Evolutionary conservation across 2,329 filamentous ascomycete genomes (phyloP).

Genomic region (Paraphaeosphaeria minitans): DNA sequence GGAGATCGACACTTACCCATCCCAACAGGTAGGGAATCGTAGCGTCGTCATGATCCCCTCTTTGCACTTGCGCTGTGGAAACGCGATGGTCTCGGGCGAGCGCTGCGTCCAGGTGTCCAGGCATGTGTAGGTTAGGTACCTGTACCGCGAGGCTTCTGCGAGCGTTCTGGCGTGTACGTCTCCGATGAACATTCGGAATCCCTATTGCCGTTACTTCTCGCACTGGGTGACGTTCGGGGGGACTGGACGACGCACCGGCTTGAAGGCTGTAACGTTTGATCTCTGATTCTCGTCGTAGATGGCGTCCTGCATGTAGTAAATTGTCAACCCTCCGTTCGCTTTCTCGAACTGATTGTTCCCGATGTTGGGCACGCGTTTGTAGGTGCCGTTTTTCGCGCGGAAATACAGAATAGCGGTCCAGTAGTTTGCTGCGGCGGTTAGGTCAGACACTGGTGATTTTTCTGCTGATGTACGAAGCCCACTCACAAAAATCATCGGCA

Average conservation of each 20-base stretch:
- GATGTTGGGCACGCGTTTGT: slow-evolving; percentile 23
- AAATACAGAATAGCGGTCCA: slow-evolving; percentile 26
- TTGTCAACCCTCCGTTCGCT: slow-evolving; percentile 22
- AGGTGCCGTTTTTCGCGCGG: slow-evolving; percentile 19
- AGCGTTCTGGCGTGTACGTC: slow-evolving; percentile 33
- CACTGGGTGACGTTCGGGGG: not conserved
- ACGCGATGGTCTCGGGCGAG: slow-evolving; percentile 40
- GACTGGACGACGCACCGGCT: slow-evolving; percentile 18
- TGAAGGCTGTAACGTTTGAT: slow-evolving; percentile 24
- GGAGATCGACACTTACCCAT: slow-evolving; percentile 17
- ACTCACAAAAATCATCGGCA: slow-evolving; percentile 21
- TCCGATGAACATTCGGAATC: slow-evolving; percentile 25
- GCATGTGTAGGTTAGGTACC: slow-evolving; percentile 52
- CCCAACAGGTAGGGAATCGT: slow-evolving; percentile 44
- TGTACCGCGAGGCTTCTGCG: slow-evolving; percentile 40
- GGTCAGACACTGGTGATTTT: not conserved
- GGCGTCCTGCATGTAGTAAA: slow-evolving; percentile 27
- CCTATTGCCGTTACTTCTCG: not conserved
- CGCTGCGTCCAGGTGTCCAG: slow-evolving; percentile 30
- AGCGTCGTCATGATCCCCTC: slow-evolving; percentile 38
- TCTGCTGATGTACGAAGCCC: not conserved
- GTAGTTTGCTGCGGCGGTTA: slow-evolving; percentile 16
- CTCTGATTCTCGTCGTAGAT: slow-evolving; percentile 22
- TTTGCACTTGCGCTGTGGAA: slow-evolving; percentile 52
- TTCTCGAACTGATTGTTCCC: slow-evolving; percentile 24